Conservation (phyloP, 163 green algal genomes). For the Chlorella variabilis region DNA sequence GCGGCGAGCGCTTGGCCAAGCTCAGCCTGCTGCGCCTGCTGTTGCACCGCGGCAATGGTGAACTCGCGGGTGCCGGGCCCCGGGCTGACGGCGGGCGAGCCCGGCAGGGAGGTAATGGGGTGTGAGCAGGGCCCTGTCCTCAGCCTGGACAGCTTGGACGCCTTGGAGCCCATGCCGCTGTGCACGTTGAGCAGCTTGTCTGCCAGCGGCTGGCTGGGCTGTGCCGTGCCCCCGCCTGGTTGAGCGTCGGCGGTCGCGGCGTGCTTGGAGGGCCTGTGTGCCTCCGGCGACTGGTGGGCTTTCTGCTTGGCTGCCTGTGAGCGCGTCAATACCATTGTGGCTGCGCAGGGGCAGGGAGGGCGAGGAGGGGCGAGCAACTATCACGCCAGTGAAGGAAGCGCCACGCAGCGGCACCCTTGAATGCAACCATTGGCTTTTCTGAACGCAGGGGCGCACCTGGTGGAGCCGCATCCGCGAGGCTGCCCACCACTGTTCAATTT, state of each 20-base stretch:
- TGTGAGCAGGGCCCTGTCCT: neutral
- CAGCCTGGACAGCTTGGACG: neutral
- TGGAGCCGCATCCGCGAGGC: too few relatives aligned
- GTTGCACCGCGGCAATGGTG: conserved; percentile 15
- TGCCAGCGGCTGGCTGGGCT: neutral
- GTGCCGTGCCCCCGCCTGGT: neutral
- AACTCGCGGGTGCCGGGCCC: neutral
- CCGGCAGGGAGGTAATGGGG: conserved; percentile 21
- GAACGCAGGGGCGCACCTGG: too few relatives aligned
- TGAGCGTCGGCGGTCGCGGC: neutral
- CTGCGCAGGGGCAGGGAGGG: neutral
- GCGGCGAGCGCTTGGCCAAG: neutral
- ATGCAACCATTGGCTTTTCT: too few relatives aligned
- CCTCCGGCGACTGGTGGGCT: conserved; percentile 10
- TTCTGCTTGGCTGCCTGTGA: conserved; percentile 24
- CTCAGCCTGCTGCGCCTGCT: neutral
- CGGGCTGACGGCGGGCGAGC: neutral
- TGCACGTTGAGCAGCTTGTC: conserved; percentile 10
- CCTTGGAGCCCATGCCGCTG: neutral
- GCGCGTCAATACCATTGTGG: conserved; percentile 32
- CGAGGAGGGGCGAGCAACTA: neutral
- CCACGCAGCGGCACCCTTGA: too few relatives aligned
- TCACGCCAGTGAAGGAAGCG: too few relatives aligned
- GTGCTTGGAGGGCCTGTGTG: conserved; percentile 16
- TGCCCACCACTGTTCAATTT: too few relatives aligned